Conservation (phyloP, 139 green algal genomes). For the Chlamydomonas sp. region DNA sequence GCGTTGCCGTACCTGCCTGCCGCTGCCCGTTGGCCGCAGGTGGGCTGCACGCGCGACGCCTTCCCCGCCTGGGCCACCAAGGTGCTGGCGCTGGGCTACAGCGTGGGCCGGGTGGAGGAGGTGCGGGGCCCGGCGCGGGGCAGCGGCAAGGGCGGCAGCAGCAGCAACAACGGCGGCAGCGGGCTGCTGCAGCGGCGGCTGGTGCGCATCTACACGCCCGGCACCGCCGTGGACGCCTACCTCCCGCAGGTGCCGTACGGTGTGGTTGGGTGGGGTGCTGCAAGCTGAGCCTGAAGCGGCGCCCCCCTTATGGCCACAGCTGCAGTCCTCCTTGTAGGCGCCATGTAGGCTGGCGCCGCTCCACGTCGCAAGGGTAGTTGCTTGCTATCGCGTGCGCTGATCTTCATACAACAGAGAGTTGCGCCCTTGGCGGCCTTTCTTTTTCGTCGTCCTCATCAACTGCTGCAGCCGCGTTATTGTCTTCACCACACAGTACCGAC, state of each 20-base stretch:
- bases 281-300: not conserved
- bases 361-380: no score
- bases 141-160: not conserved
- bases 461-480: no score
- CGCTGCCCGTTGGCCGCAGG: slow-evolving; percentile 11
- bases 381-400: no score
- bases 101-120: slow-evolving; percentile 72
- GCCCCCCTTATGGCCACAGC: not conserved
- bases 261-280: not conserved
- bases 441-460: no score
- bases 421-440: no score
- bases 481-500: no score
- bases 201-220: slow-evolving; percentile 70
- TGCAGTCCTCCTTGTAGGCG: no score
- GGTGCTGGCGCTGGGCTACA: slow-evolving; percentile 69
- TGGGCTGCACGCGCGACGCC: slow-evolving; percentile 57
- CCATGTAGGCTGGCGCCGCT: no score
- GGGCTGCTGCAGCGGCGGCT: slow-evolving; percentile 60
- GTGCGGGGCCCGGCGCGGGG: not conserved
- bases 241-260: not conserved
- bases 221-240: slow-evolving; percentile 48
- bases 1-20: not conserved
- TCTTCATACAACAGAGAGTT: no score
- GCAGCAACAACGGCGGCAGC: not conserved
- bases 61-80: slow-evolving; percentile 67